Percentiles rank a stretch among this genome's conserved stretches.
These are phyloP conservation scores for Amanita phalloides DNA, from an alignment of 768 basidiomycete species.

Conservation along the genomic window DNA sequence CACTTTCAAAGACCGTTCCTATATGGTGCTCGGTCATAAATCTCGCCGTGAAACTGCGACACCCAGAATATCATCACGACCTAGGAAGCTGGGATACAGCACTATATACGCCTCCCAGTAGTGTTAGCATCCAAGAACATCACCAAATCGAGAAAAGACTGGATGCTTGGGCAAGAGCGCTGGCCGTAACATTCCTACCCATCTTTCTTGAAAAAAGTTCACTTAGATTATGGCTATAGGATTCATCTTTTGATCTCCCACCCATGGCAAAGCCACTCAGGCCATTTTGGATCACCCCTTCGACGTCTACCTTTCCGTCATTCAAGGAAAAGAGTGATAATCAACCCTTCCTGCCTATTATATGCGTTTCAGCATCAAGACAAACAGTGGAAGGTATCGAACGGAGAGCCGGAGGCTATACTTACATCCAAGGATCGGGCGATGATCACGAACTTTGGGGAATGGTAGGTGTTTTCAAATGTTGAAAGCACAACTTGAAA, in stretches of 20 bases:
- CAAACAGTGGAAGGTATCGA: conserved; percentile 51
- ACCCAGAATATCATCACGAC: conserved; percentile 11
- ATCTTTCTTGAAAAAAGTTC: conserved; percentile 13
- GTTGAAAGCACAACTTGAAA: not conserved
- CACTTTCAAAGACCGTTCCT: conserved; percentile 86
- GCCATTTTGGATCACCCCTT: conserved; percentile 12
- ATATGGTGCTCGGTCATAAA: conserved; percentile 94
- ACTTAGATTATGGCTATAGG: not conserved
- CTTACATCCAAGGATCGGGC: conserved; percentile 89
- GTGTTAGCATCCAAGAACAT: conserved; percentile 69
- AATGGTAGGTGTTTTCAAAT: conserved; percentile 33
- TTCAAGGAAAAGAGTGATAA: not conserved
- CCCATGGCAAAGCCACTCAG: not conserved
- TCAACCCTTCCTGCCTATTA: conserved; percentile 13
- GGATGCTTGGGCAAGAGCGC: conserved; percentile 55
- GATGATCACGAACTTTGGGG: conserved; percentile 94
- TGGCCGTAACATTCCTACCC: conserved; percentile 52
- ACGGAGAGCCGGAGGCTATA: conserved; percentile 55
- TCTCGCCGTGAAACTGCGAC: conserved; percentile 34
- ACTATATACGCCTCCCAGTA: conserved; percentile 62
- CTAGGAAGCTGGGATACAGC: conserved; percentile 36
- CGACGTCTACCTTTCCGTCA: conserved; percentile 20
- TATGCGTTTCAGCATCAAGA: conserved; percentile 46
- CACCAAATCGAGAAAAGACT: conserved; percentile 60
- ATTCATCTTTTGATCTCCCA: conserved; percentile 2